A percentile compares a stretch with the other conserved stretches of the same genome.
These are phyloP conservation scores for Hanseniaspora mollemarum DNA, from an alignment of 805 yeast species.

Conservation along the genomic window DNA sequence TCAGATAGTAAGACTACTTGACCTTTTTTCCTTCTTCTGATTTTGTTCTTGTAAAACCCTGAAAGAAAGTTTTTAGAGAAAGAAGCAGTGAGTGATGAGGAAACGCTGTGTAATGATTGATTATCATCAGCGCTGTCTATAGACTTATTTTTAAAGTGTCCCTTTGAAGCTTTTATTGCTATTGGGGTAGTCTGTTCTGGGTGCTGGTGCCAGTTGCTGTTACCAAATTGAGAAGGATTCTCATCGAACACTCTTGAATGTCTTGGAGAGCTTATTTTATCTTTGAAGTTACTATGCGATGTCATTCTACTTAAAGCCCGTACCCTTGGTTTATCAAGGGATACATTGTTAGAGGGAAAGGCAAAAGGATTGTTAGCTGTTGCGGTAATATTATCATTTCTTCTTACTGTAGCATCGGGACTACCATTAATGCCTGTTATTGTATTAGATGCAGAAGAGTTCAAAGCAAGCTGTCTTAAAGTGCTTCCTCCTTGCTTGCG, in stretches of 20 bases:
- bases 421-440: too few relatives aligned
- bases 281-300: background rate
- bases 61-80: conserved; percentile 34
- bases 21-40: conserved; percentile 18
- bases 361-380: background rate
- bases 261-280: background rate
- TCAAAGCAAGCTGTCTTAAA: too few relatives aligned
- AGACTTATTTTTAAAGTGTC: conserved; percentile 3
- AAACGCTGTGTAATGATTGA: conserved; percentile 29
- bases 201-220: background rate
- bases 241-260: background rate
- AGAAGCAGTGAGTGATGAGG: conserved; percentile 35
- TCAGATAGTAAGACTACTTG: conserved; percentile 31
- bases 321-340: background rate
- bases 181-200: background rate
- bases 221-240: too few relatives aligned
- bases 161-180: background rate
- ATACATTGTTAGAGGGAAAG: background rate
- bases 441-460: too few relatives aligned
- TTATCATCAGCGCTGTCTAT: conserved; percentile 28
- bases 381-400: too few relatives aligned
- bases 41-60: conserved; percentile 30
- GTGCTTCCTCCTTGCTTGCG: too few relatives aligned
- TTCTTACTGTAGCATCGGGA: too few relatives aligned
- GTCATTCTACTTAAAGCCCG: background rate